phyloP scores from a whole-genome alignment of 257 asterid species.

The Solanum ahanhuiri region DNA sequence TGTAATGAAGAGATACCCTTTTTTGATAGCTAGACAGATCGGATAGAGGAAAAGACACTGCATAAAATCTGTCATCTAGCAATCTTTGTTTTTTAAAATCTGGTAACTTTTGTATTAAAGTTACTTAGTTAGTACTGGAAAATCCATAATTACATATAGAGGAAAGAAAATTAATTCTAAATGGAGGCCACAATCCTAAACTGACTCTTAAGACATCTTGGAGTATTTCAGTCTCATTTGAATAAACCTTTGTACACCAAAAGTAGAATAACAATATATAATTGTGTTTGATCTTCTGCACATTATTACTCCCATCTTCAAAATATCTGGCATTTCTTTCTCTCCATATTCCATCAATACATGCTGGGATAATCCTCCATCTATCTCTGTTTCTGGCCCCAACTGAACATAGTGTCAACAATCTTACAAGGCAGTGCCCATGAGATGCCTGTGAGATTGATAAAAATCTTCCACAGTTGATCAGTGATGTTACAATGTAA shows the following conservation, averaged over 20 bases:
- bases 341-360: neutral
- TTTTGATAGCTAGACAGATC: neutral
- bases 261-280: neutral
- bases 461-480: neutral
- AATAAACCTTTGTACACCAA: neutral
- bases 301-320: neutral
- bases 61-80: neutral
- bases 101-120: neutral
- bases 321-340: neutral
- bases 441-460: neutral
- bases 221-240: neutral
- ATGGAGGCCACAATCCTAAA: neutral
- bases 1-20: neutral
- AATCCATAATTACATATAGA: neutral
- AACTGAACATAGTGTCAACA: neutral
- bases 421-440: neutral
- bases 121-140: neutral
- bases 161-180: neutral
- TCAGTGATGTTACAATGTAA: neutral
- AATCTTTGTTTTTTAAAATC: neutral
- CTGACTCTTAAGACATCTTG: neutral
- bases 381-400: neutral
- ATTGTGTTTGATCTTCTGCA: neutral
- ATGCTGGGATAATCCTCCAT: neutral
- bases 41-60: neutral